Base-by-base conservation (phyloP, 164 flowering plant species). In the Vitis amurensis region DNA sequence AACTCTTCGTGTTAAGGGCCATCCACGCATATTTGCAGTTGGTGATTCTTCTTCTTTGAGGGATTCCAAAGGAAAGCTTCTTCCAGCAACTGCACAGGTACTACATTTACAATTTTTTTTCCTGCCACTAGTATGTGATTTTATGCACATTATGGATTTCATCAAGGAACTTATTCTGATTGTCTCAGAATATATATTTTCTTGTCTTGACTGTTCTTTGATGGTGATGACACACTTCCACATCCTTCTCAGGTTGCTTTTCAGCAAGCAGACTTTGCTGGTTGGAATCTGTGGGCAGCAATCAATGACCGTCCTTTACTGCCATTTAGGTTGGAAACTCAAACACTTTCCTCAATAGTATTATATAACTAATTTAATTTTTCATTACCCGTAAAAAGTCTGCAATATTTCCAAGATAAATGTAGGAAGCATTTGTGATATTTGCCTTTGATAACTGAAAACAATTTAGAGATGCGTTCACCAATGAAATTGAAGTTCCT, bases 251-350 rank as follows among this genome's bases (percentile, higher is more conserved):
- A 94, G 99, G 99, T 95, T 77, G 99, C 98, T 58, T 91, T 91
- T 81, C 99, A 93, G 79, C 92, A 95, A 83, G 99, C 99, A 19
- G 99, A 95, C 78, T 93, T 90, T 85, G 85, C 94, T 69, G 98
- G 98, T 74, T 95, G 98, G 99, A 95, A 95, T 83, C 69, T 95
- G 23, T 95, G 99, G 99, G 99, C 99, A 65, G 99, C 97, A 68
- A 93, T 95, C 70, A 95, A 91, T 74, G 85, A 82, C 73, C 91
- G 94, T 11, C 98, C 99, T 71, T 71, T 95, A 23, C 72, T 92
- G 68, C 97, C 99, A 57, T 94, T 94, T 73, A 94, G 97, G 99
- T 94, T 71, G 9, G 76, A 44, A 53, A 68, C 10, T 55, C 19
- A 23, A 55, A 30, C 62, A 6, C 59, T 16, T 51, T 11, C 6